These are phyloP conservation scores for Umbilicus rupestris DNA, from an alignment of 164 flowering plant genomes.

Conservation along the genomic window DNA sequence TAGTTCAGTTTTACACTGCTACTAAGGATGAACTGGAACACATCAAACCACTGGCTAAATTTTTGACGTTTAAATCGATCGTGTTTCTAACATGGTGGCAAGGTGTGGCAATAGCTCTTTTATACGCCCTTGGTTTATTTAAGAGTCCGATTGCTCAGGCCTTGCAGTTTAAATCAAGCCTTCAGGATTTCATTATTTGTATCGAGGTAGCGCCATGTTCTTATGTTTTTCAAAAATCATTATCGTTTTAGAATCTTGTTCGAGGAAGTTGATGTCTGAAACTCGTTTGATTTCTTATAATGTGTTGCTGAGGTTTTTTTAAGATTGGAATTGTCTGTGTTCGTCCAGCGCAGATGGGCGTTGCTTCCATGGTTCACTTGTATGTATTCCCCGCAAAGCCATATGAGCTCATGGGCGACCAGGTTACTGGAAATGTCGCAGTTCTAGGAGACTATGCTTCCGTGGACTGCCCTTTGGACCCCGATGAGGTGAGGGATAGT, in stretches of 20 bases:
- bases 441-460: conserved; percentile 94
- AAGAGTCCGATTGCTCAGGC: conserved; percentile 81
- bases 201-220: conserved; percentile 64
- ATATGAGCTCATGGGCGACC: conserved; percentile 78
- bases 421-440: conserved; percentile 51
- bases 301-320: neutral
- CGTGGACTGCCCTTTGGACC: conserved; percentile 82
- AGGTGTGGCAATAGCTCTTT: conserved; percentile 84
- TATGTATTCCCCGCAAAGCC: conserved; percentile 92
- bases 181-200: conserved; percentile 95
- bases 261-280: neutral
- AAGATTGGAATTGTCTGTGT: conserved; percentile 26
- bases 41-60: conserved; percentile 85
- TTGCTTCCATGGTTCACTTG: conserved; percentile 89
- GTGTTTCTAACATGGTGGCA: conserved; percentile 99
- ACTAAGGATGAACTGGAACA: conserved; percentile 79
- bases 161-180: conserved; percentile 74
- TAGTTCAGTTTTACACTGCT: conserved; percentile 79
- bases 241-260: neutral
- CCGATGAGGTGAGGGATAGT: conserved; percentile 94
- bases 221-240: no score
- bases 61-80: conserved; percentile 84
- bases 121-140: conserved; percentile 69
- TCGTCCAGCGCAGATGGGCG: conserved; percentile 93
- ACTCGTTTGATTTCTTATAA: no score